Percentiles rank a stretch among this genome's conserved stretches.
phyloP scores from a whole-genome alignment of 2,329 filamentous ascomycete species.

The Pseudogymnoascus sp. region DNA sequence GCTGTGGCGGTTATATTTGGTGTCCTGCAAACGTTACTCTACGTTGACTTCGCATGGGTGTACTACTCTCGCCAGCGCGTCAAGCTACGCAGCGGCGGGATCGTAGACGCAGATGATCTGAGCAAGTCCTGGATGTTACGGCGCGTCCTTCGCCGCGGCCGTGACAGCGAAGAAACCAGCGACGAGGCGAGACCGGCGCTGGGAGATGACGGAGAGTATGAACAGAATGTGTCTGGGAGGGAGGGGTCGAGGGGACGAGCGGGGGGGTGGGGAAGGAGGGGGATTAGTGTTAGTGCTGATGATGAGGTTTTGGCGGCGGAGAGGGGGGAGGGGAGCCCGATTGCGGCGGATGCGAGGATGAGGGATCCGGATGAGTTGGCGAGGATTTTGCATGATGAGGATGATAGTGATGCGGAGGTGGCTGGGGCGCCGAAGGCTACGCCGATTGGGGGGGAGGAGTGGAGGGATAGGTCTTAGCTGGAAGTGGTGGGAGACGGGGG shows the following conservation, averaged over 20 bases:
- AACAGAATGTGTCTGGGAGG: background rate
- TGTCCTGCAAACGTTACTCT: conserved; percentile 79
- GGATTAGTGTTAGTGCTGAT: conserved; percentile 59
- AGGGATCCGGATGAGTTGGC: conserved; percentile 58
- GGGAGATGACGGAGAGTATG: conserved; percentile 20
- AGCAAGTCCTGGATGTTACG: conserved; percentile 76
- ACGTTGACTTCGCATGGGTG: conserved; percentile 93
- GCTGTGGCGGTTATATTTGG: conserved; percentile 76
- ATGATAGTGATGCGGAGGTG: conserved; percentile 29
- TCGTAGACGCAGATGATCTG: conserved; percentile 86
- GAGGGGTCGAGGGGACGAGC: conserved; percentile 11
- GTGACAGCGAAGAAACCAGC: conserved; percentile 15
- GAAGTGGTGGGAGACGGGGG: background rate
- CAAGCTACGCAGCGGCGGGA: conserved; percentile 78
- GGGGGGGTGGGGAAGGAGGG: conserved; percentile 48
- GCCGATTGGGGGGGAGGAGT: background rate
- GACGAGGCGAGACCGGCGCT: conserved; percentile 20
- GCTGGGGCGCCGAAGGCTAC: background rate
- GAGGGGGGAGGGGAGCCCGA: conserved; percentile 39
- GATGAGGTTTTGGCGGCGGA: conserved; percentile 48
- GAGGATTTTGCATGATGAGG: conserved; percentile 47
- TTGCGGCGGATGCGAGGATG: conserved; percentile 51
- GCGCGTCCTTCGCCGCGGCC: conserved; percentile 58
- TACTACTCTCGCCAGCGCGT: conserved; percentile 91
- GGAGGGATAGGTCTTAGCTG: background rate